These are phyloP conservation scores for Pseudogymnoascus sp. DNA, from an alignment of 2,329 filamentous ascomycete species.

Conservation along the genomic window DNA sequence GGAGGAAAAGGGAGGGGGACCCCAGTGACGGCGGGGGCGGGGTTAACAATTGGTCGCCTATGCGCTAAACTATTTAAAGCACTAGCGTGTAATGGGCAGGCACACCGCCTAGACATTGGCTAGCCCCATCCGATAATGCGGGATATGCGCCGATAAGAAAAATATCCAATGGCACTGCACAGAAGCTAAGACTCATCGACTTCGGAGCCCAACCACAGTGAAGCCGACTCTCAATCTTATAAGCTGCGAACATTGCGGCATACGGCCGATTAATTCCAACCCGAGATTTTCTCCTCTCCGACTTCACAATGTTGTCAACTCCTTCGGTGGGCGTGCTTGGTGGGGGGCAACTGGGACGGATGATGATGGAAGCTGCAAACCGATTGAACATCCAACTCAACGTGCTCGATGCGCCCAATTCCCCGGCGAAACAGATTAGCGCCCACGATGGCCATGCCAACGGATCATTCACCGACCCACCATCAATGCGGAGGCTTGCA, in stretches of 20 bases:
- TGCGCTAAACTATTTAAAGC: not conserved
- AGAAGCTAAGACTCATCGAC: not conserved
- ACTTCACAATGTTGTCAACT: slow-evolving; percentile 6
- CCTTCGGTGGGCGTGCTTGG: slow-evolving; percentile 38
- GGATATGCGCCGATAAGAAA: not conserved
- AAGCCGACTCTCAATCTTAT: not conserved
- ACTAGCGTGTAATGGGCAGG: not conserved
- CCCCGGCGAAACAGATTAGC: slow-evolving; percentile 81
- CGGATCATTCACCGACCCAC: slow-evolving; percentile 79
- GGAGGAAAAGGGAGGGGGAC: too few relatives aligned
- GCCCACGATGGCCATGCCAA: slow-evolving; percentile 64
- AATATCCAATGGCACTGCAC: not conserved
- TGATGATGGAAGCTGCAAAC: slow-evolving; percentile 82
- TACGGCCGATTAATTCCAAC: not conserved
- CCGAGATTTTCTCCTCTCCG: not conserved
- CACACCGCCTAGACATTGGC: not conserved
- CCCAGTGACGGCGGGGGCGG: not conserved
- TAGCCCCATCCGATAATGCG: slow-evolving; percentile 6
- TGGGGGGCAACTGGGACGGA: slow-evolving; percentile 75
- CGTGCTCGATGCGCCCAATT: slow-evolving; percentile 66
- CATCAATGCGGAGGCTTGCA: slow-evolving; percentile 73
- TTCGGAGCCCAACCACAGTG: not conserved
- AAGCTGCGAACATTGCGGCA: not conserved
- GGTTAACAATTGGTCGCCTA: not conserved
- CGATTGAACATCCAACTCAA: slow-evolving; percentile 69